Percentiles rank a stretch among this genome's conserved stretches.
These are phyloP conservation scores for Aeschynomene evenia DNA, from an alignment of 306 rosid species.

Conservation along the genomic window DNA sequence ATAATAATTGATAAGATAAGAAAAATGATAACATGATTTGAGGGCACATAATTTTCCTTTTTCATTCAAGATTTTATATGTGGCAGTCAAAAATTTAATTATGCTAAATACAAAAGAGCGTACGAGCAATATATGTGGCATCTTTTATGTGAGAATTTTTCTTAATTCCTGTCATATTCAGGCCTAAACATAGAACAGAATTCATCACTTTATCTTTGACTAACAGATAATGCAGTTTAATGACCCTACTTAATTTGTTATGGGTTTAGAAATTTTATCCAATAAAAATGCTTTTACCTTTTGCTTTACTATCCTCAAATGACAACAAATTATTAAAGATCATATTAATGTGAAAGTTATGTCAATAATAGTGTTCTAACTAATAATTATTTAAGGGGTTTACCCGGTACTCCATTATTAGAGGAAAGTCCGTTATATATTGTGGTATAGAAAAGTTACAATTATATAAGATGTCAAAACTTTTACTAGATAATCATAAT, in stretches of 20 bases:
- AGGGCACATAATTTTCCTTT: too few relatives aligned
- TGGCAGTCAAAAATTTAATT: constrained; percentile 43
- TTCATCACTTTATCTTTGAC: constrained; percentile 33
- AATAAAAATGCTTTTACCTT: constrained; percentile 11
- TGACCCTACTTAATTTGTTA: constrained; percentile 14
- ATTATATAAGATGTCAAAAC: too few relatives aligned
- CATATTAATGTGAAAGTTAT: background rate
- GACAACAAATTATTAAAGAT: background rate
- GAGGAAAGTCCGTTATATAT: too few relatives aligned
- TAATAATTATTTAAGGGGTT: background rate
- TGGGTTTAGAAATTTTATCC: background rate
- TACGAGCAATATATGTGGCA: constrained; percentile 29
- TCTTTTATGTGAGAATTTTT: constrained; percentile 25
- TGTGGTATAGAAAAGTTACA: too few relatives aligned
- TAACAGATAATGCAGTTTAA: constrained; percentile 18
- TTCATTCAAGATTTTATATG: too few relatives aligned
- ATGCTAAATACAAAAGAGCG: constrained; percentile 36
- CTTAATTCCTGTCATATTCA: constrained; percentile 26
- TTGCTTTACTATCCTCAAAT: background rate
- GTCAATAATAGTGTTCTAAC: background rate
- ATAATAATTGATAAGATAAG: too few relatives aligned
- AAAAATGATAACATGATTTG: too few relatives aligned
- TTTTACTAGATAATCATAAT: too few relatives aligned
- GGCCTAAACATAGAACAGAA: background rate
- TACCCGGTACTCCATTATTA: background rate